A percentile compares a stretch with the other conserved stretches of the same genome.
These are phyloP conservation scores for Asterella californica DNA, from an alignment of 225 moss, liverwort and hornwort genomes.

Conservation along the genomic window DNA sequence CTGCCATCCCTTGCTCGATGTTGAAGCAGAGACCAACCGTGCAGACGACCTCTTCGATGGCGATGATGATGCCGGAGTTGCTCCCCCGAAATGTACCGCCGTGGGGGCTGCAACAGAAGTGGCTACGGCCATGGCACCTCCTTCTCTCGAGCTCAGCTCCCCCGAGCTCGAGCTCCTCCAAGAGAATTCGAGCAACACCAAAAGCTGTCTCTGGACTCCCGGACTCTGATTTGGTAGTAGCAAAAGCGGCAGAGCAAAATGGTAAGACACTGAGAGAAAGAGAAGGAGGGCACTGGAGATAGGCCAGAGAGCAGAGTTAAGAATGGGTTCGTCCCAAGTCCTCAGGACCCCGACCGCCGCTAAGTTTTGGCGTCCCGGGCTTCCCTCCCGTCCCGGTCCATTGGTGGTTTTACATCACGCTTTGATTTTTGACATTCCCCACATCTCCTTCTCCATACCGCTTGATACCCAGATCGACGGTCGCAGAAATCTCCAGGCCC, in stretches of 20 bases:
- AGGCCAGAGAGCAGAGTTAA: slow-evolving; percentile 7
- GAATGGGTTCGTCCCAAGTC: not conserved
- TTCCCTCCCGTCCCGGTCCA: not conserved
- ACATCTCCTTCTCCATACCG: not conserved
- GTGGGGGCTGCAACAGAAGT: slow-evolving; percentile 2
- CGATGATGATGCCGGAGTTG: slow-evolving; percentile 2
- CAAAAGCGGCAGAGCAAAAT: not conserved
- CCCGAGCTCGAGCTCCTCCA: slow-evolving; percentile 9
- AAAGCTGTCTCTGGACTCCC: not conserved
- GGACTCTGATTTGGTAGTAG: not conserved
- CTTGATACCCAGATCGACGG: not conserved
- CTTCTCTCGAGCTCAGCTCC: slow-evolving; percentile 25
- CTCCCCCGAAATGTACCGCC: slow-evolving; percentile 3
- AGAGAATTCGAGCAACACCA: not conserved
- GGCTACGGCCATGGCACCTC: slow-evolving; percentile 26
- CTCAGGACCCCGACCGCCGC: not conserved
- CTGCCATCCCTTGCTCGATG: slow-evolving; percentile 2
- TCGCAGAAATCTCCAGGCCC: not conserved
- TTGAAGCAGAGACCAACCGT: slow-evolving; percentile 1
- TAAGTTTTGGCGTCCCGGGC: not conserved
- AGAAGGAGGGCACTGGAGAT: not conserved
- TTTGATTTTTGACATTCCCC: not conserved
- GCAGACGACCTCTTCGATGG: not conserved
- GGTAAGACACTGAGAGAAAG: not conserved
- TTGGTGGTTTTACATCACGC: not conserved